These are phyloP conservation scores for Phialocephala subalpina DNA, from an alignment of 2,329 filamentous ascomycete species.

Conservation along the genomic window DNA sequence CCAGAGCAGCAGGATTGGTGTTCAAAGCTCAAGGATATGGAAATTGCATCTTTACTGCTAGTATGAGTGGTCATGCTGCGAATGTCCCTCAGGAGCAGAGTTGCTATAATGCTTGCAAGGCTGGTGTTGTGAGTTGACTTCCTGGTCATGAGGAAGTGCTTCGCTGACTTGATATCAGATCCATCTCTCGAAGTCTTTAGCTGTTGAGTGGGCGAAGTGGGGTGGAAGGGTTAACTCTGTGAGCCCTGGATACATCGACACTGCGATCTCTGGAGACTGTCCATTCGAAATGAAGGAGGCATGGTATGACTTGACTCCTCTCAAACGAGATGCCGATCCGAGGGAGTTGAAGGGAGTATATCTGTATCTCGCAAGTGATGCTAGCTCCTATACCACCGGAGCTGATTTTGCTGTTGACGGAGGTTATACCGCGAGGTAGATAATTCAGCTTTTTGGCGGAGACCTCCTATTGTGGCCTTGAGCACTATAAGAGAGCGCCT, in stretches of 20 bases:
- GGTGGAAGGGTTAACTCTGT: slow-evolving; percentile 77
- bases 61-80: slow-evolving; percentile 82
- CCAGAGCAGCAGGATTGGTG: slow-evolving; percentile 69
- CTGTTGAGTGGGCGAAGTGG: slow-evolving; percentile 81
- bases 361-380: slow-evolving; percentile 53
- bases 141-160: not conserved
- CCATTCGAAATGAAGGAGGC: slow-evolving; percentile 80
- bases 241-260: slow-evolving; percentile 87
- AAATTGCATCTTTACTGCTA: slow-evolving; percentile 76
- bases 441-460: too few relatives aligned
- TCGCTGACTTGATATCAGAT: slow-evolving; percentile 46
- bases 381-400: slow-evolving; percentile 55
- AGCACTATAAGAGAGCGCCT: too few relatives aligned
- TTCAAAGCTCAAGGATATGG: slow-evolving; percentile 69
- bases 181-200: slow-evolving; percentile 78
- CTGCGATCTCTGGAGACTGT: slow-evolving; percentile 76
- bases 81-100: slow-evolving; percentile 84
- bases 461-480: not conserved
- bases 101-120: slow-evolving; percentile 83
- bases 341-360: slow-evolving; percentile 62
- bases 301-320: slow-evolving; percentile 64
- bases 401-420: slow-evolving; percentile 34
- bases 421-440: slow-evolving; percentile 24
- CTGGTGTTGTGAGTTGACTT: slow-evolving; percentile 60
- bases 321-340: slow-evolving; percentile 25